These are phyloP conservation scores for Vaccinium darrowii DNA, from an alignment of 148 eudicot genomes.

Conservation along the genomic window DNA sequence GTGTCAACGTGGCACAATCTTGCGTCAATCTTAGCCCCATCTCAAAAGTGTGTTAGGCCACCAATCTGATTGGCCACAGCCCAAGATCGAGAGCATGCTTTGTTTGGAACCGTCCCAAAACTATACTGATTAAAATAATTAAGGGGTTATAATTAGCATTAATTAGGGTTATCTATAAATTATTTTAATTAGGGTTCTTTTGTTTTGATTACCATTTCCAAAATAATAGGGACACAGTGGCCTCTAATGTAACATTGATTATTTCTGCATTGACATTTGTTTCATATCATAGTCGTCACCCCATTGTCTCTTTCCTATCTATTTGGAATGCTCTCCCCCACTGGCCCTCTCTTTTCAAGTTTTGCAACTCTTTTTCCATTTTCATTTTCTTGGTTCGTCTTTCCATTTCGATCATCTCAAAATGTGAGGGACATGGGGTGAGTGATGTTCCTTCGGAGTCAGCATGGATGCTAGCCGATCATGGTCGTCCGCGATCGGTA, in stretches of 20 bases:
- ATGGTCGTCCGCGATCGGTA: no score
- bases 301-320: neutral
- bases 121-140: neutral
- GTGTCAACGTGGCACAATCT: neutral
- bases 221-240: neutral
- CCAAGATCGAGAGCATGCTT: neutral
- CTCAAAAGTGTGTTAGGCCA: neutral
- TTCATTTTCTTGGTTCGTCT: no score
- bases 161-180: neutral
- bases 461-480: no score
- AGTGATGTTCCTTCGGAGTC: no score
- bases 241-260: neutral
- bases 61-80: constrained; percentile 3
- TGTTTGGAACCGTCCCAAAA: neutral
- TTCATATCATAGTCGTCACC: neutral
- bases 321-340: no score
- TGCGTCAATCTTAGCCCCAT: neutral
- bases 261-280: neutral
- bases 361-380: no score
- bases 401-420: no score
- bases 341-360: no score
- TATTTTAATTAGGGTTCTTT: neutral
- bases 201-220: neutral
- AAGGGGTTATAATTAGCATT: neutral
- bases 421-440: no score